Percentiles rank a stretch among this genome's conserved stretches.
Conservation (phyloP, 345 rosid species). For the Populus alba region DNA sequence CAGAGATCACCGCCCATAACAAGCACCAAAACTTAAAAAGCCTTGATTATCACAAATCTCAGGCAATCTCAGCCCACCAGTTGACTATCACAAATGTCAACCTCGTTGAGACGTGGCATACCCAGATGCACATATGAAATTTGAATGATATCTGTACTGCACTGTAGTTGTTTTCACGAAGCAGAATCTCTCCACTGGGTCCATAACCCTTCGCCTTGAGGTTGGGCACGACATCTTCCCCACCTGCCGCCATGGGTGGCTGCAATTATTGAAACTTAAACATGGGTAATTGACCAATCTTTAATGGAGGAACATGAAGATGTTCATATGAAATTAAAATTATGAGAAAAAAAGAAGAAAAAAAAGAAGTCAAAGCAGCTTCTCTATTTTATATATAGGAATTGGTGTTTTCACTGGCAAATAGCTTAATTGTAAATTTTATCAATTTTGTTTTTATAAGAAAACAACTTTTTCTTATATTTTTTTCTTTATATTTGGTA, state of each 20-base stretch:
- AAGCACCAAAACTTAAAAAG: background rate
- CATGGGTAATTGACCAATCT: background rate
- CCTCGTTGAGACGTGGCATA: constrained; percentile 6
- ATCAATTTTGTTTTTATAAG: too few species aligned
- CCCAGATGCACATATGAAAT: background rate
- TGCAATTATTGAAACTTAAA: background rate
- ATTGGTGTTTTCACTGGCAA: too few species aligned
- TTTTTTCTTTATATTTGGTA: too few species aligned
- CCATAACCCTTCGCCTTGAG: background rate
- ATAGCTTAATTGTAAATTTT: too few species aligned
- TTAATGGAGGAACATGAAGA: background rate
- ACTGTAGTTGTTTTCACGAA: background rate
- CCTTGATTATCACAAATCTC: background rate
- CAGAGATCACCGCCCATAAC: background rate
- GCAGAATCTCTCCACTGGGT: background rate
- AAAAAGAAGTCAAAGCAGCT: background rate
- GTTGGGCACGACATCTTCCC: background rate
- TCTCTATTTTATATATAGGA: background rate
- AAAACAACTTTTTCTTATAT: too few species aligned
- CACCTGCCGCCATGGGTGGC: background rate
- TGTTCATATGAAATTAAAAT: background rate
- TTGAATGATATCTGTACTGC: background rate
- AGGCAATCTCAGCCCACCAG: background rate
- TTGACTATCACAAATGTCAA: constrained; percentile 4
- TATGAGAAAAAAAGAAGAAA: background rate